phyloP scores from a whole-genome alignment of 768 basidiomycete genomes.

The Tulasnella sp. region DNA sequence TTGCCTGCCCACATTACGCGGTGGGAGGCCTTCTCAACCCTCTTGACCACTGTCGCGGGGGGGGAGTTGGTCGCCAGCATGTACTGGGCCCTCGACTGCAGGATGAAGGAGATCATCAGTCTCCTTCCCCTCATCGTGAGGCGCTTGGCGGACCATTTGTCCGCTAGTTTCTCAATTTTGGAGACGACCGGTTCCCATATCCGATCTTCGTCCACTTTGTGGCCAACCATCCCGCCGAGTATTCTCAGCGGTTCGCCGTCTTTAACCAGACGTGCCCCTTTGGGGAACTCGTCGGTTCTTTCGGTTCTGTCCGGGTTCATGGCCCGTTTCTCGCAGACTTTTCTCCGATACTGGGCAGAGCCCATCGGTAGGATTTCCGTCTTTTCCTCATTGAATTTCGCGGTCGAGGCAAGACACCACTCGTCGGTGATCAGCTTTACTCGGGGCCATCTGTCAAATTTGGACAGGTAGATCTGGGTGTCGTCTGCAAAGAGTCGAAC shows the following conservation, averaged over 20 bases:
- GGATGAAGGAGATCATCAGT: background rate
- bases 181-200: slow-evolving; percentile 25
- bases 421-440: slow-evolving; percentile 29
- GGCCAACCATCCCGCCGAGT: slow-evolving; percentile 31
- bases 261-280: slow-evolving; percentile 11
- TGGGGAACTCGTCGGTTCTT: no score
- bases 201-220: slow-evolving; percentile 13
- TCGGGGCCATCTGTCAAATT: slow-evolving; percentile 29
- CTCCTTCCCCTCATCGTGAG: slow-evolving; percentile 6
- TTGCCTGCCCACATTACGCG: slow-evolving; percentile 4
- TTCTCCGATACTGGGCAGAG: background rate
- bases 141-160: slow-evolving; percentile 13
- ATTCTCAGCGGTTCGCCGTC: slow-evolving; percentile 26
- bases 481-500: slow-evolving; percentile 31
- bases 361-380: slow-evolving; percentile 34
- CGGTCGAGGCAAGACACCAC: slow-evolving; percentile 34
- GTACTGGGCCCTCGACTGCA: slow-evolving; percentile 3
- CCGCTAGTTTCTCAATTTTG: slow-evolving; percentile 6
- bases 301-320: background rate
- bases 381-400: slow-evolving; percentile 33
- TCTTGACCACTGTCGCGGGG: background rate
- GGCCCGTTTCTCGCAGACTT: background rate
- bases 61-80: background rate
- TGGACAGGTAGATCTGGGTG: slow-evolving; percentile 30
- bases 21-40: background rate